Conservation (phyloP, 78 protist species). For the Creolimax fragrantissima region DNA sequence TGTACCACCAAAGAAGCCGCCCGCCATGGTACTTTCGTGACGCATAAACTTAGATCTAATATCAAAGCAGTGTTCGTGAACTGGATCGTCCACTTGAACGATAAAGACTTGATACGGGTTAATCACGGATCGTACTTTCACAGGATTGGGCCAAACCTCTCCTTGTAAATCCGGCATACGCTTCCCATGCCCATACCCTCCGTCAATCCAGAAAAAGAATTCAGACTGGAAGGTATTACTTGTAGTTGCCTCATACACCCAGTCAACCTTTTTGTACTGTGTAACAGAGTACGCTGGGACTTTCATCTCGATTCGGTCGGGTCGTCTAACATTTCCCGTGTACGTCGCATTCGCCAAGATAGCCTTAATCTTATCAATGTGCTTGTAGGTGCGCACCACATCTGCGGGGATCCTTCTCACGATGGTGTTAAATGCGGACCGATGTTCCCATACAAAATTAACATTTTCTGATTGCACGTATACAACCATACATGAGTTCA, state of each 20-base stretch:
- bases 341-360: not conserved
- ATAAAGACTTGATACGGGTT: not conserved
- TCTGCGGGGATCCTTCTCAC: not conserved
- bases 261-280: not conserved
- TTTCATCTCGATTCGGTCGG: not conserved
- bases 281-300: not conserved
- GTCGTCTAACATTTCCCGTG: not conserved
- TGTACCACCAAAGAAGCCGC: not conserved
- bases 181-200: not conserved
- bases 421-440: not conserved
- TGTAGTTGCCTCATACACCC: not conserved
- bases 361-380: not conserved
- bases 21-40: not conserved
- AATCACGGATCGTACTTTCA: not conserved
- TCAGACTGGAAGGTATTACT: not conserved
- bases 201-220: not conserved
- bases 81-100: not conserved
- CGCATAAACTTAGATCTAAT: not conserved
- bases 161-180: not conserved
- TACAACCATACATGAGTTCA: not conserved
- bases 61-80: not conserved
- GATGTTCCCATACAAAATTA: not conserved
- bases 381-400: not conserved
- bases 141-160: not conserved
- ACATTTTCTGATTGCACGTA: not conserved